Evolutionary conservation across 2,329 filamentous ascomycete genomes (phyloP).

Genomic region (Scytalidium lignicola): DNA sequence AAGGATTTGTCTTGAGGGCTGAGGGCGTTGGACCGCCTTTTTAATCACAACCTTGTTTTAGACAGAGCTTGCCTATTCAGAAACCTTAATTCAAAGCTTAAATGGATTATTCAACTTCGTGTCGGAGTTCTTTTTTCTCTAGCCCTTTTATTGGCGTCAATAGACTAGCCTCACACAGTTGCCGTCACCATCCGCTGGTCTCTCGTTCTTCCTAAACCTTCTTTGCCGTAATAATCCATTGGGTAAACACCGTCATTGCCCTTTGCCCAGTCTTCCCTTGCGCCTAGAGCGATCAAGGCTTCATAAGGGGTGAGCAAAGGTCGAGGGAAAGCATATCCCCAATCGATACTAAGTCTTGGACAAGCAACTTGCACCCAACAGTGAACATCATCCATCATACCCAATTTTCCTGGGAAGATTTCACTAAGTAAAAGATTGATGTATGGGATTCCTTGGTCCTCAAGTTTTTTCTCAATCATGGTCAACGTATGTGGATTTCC

Average conservation of each 20-base stretch:
- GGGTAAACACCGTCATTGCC: constrained; percentile 68
- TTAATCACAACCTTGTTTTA: no score
- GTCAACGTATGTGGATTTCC: constrained; percentile 91
- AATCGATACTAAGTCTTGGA: constrained; percentile 94
- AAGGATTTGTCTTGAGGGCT: no score
- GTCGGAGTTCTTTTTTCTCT: no score
- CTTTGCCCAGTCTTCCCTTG: constrained; percentile 67
- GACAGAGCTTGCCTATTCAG: no score
- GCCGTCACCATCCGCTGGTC: not conserved
- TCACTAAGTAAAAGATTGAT: constrained; percentile 86
- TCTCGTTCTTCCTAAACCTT: constrained; percentile 79
- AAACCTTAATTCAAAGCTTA: no score
- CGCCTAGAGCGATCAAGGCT: constrained; percentile 82
- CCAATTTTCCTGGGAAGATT: constrained; percentile 93
- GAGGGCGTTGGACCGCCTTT: no score
- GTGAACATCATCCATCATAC: constrained; percentile 88
- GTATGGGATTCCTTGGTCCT: constrained; percentile 67
- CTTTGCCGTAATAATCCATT: constrained; percentile 97
- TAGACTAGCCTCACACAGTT: not conserved
- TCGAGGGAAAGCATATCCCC: constrained; percentile 91
- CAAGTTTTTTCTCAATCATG: constrained; percentile 75
- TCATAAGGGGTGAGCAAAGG: constrained; percentile 93
- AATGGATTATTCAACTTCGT: no score
- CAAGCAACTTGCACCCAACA: constrained; percentile 99
- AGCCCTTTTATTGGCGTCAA: no score